A percentile compares a stretch with the other conserved stretches of the same genome.
Evolutionary conservation across 2,329 filamentous ascomycete species (phyloP).

Genomic region (Botrytis galanthina): DNA sequence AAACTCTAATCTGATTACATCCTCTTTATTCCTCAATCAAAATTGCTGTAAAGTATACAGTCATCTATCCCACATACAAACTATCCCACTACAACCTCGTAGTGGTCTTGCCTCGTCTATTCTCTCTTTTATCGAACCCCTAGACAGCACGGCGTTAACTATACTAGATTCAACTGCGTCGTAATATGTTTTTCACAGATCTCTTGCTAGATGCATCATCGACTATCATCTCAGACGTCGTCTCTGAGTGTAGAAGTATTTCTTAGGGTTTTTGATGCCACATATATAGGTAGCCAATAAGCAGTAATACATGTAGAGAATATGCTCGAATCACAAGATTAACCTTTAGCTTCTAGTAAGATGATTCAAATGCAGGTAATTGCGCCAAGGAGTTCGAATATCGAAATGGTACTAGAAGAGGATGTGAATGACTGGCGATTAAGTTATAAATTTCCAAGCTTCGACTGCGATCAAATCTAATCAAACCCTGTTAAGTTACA

Average conservation of each 20-base stretch:
- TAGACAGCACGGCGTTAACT: not conserved
- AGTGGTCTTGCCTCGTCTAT: not conserved
- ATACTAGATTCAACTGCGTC: not conserved
- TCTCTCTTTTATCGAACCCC: not conserved
- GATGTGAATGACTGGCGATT: not conserved
- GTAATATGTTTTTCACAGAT: not conserved
- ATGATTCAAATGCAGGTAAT: not conserved
- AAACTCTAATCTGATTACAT: not conserved
- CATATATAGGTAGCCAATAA: not conserved
- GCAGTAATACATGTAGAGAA: not conserved
- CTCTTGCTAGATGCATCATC: not conserved
- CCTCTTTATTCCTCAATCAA: not conserved
- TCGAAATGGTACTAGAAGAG: not conserved
- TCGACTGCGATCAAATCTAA: not conserved
- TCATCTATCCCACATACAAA: not conserved
- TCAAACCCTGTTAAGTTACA: not conserved
- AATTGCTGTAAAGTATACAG: not conserved
- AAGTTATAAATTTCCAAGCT: not conserved
- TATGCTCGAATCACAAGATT: not conserved
- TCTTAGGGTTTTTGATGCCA: not conserved
- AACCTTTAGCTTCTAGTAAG: not conserved
- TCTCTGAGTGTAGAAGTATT: not conserved
- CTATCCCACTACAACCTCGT: not conserved
- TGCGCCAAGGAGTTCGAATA: not conserved
- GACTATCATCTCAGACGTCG: not conserved